Evolutionary conservation across 495 filamentous ascomycete genomes (phyloP).

Genomic region (Rhypophila decipiens): DNA sequence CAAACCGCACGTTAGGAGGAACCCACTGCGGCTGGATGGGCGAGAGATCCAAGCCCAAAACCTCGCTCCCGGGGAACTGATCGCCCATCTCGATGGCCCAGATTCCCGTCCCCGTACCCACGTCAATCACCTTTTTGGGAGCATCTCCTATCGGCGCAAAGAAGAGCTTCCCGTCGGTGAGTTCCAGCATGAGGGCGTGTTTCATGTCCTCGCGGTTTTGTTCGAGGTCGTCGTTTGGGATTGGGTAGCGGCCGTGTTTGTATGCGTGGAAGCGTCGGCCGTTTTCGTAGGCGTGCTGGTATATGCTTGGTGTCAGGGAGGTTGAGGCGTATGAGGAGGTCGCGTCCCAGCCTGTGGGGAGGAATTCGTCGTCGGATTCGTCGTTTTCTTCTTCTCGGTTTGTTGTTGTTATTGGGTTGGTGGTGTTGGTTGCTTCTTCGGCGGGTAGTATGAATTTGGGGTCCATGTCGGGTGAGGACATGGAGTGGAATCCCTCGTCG

Average conservation of each 20-base stretch:
- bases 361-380: slow-evolving; percentile 17
- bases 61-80: slow-evolving; percentile 25
- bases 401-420: no score
- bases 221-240: slow-evolving; percentile 52
- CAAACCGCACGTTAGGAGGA: slow-evolving; percentile 33
- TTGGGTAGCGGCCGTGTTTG: slow-evolving; percentile 43
- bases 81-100: slow-evolving; percentile 43
- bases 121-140: slow-evolving; percentile 39
- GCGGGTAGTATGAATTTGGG: no score
- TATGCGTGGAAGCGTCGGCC: slow-evolving; percentile 54
- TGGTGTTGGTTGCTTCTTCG: no score
- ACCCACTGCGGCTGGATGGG: slow-evolving; percentile 37
- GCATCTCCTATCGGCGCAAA: slow-evolving; percentile 33
- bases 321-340: slow-evolving; percentile 21
- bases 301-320: slow-evolving; percentile 35
- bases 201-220: slow-evolving; percentile 41
- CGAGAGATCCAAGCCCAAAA: slow-evolving; percentile 30
- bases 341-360: slow-evolving; percentile 17
- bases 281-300: slow-evolving; percentile 42
- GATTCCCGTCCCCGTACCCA: slow-evolving; percentile 51
- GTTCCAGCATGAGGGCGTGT: slow-evolving; percentile 26
- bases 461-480: no score
- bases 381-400: background rate
- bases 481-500: no score
- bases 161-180: slow-evolving; percentile 35